Base-by-base conservation (phyloP, 2,329 filamentous ascomycete species). In the Alternaria gansuensis region DNA sequence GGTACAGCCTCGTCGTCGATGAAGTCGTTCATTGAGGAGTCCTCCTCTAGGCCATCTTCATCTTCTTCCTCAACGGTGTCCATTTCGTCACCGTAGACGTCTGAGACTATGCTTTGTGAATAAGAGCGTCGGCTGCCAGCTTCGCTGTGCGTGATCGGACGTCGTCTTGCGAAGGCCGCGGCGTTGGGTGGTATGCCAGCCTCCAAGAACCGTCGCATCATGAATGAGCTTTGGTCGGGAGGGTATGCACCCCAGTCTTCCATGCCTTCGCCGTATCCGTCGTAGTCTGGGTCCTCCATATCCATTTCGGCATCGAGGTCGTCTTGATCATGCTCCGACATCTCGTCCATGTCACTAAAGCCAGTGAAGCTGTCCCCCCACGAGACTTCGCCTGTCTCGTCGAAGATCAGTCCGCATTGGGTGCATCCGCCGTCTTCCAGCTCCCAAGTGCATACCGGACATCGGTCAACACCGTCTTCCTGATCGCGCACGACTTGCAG, bases 391-490 rank as follows among this genome's bases (percentile, higher is more conserved):
- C 76, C 78, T 45, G 83, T 82, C 23, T 82, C 78, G 50, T 82
- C 80, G 51, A 83, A 85, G 49, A 84, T 82, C 57, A 80, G 62
- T 7, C 78, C 78, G 60, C 88, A 90, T 21, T 81, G 78, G 23
- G 71, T 62, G 66, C 88, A 91, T 67, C 74, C 65, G 55, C 85
- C 85, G 41, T 87, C 86, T 69, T 87, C 85, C 45, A 90, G 78
- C 73, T 90, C 88, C 82, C 84, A 85, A 8, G 81, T 76, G 74
- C 88, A 91, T 3, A 78, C 63, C 2, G 87, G 87, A 71, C 88
- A 91, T 63, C 88, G 82, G 54, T 84, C 78, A 17, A 90, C 83
- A 33, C 84, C 83, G 70, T 90, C 88, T 69, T 83, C 82, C 33
- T 82, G 77, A 64, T 89, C 87, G 45, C 81, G 77, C 34, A 87